Evolutionary conservation across 1,284 basidiomycete species (phyloP).

Genomic region (Cutaneotrichosporon sp.): DNA sequence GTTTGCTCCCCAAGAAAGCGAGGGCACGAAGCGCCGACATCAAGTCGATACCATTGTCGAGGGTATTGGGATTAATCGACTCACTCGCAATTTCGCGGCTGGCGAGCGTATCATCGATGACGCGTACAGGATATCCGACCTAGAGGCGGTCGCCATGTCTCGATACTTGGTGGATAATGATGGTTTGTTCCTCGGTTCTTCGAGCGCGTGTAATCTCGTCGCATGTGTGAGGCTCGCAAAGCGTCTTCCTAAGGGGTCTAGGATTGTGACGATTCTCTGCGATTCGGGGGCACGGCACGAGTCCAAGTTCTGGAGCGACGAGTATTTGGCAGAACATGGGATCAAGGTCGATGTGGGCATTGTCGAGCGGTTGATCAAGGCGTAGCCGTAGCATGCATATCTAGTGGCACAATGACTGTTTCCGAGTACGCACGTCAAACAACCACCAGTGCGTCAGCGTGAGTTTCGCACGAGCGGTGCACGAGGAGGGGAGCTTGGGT

Average conservation of each 20-base stretch:
- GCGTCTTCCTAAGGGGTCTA: slow-evolving; percentile 62
- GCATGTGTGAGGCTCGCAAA: slow-evolving; percentile 77
- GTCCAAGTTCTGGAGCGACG: slow-evolving; percentile 79
- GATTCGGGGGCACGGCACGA: slow-evolving; percentile 83
- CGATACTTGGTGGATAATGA: slow-evolving; percentile 83
- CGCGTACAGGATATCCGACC: slow-evolving; percentile 81
- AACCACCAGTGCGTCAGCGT: too few species aligned
- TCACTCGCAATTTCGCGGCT: slow-evolving; percentile 78
- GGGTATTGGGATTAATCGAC: slow-evolving; percentile 63
- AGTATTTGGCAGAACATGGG: slow-evolving; percentile 64
- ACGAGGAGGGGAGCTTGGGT: too few species aligned
- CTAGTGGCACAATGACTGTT: too few species aligned
- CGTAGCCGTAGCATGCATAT: neutral
- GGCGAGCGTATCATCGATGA: slow-evolving; percentile 80
- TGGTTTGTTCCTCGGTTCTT: slow-evolving; percentile 92
- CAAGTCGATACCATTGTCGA: slow-evolving; percentile 77
- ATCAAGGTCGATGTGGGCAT: slow-evolving; percentile 58
- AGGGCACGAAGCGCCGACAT: slow-evolving; percentile 82
- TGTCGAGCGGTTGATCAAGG: slow-evolving; percentile 27
- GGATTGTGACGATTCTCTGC: slow-evolving; percentile 84
- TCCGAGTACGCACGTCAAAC: too few species aligned
- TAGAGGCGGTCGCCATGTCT: slow-evolving; percentile 88
- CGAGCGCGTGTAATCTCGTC: slow-evolving; percentile 92
- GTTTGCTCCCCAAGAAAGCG: slow-evolving; percentile 86
- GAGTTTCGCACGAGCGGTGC: too few species aligned